Conservation (phyloP, 306 rosid species). For the Ziziphus jujuba region DNA sequence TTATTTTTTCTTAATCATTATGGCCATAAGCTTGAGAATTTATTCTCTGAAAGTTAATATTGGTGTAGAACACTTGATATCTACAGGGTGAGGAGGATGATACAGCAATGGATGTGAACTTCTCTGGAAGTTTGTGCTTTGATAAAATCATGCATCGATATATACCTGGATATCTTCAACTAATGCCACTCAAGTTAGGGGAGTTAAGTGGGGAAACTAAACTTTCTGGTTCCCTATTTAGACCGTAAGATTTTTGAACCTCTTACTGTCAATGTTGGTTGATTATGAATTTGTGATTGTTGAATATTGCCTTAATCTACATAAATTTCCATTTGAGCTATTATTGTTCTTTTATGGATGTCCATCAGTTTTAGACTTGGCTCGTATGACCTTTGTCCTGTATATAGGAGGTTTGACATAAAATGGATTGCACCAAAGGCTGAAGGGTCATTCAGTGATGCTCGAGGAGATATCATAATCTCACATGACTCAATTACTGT, state of each 20-base stretch:
- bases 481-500: conserved; percentile 61
- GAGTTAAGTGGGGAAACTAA: conserved; percentile 73
- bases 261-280: conserved; percentile 10
- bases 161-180: conserved; percentile 59
- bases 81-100: conserved; percentile 88
- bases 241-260: conserved; percentile 63
- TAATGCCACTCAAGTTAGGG: conserved; percentile 71
- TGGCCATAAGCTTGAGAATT: background rate
- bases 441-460: conserved; percentile 82
- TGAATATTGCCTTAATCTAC: conserved; percentile 28
- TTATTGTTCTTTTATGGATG: conserved; percentile 9
- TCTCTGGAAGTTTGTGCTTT: conserved; percentile 77
- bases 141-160: conserved; percentile 77
- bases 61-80: conserved; percentile 25
- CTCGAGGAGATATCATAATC: conserved; percentile 88
- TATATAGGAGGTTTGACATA: conserved; percentile 74
- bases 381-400: conserved; percentile 18
- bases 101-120: conserved; percentile 77
- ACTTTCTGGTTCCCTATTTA: conserved; percentile 79
- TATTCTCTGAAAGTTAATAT: conserved; percentile 5
- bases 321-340: background rate
- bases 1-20: background rate
- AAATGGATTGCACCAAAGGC: conserved; percentile 86
- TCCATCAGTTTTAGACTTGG: conserved; percentile 29
- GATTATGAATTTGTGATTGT: conserved; percentile 5